Conservation (phyloP, 768 basidiomycete species). For the Termitomyces sp. region DNA sequence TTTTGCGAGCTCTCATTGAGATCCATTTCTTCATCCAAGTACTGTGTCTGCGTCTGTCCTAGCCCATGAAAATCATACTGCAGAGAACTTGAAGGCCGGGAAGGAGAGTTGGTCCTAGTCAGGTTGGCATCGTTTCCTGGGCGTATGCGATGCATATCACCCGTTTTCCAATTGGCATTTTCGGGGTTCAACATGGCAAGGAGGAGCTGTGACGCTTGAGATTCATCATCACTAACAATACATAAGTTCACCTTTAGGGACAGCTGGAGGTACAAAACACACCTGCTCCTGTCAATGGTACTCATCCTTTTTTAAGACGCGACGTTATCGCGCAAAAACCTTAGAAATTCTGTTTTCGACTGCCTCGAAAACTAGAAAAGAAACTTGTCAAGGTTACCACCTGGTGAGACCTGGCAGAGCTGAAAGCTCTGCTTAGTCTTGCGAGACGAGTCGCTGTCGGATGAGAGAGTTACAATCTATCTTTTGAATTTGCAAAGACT, state of each 20-base stretch:
- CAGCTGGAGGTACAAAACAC: constrained; percentile 12
- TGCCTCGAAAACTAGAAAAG: neutral
- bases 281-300: constrained; percentile 27
- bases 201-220: constrained; percentile 53
- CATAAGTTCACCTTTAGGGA: constrained; percentile 3
- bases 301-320: constrained; percentile 26
- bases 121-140: constrained; percentile 17
- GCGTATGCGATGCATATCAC: constrained; percentile 11
- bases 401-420: neutral
- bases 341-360: neutral
- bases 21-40: constrained; percentile 25
- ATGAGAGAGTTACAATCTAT: neutral
- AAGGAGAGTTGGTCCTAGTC: constrained; percentile 29
- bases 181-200: constrained; percentile 34
- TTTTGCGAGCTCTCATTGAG: constrained; percentile 43
- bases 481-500: neutral
- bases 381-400: neutral
- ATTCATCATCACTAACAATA: constrained; percentile 33
- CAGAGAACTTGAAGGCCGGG: constrained; percentile 26
- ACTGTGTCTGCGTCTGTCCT: constrained; percentile 49
- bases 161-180: constrained; percentile 12
- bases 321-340: constrained; percentile 6
- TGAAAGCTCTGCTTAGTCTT: neutral
- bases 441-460: neutral
- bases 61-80: constrained; percentile 58